Percentiles rank a stretch among this genome's conserved stretches.
phyloP scores from a whole-genome alignment of 768 basidiomycete species.

The Leucogyrophana mollusca region DNA sequence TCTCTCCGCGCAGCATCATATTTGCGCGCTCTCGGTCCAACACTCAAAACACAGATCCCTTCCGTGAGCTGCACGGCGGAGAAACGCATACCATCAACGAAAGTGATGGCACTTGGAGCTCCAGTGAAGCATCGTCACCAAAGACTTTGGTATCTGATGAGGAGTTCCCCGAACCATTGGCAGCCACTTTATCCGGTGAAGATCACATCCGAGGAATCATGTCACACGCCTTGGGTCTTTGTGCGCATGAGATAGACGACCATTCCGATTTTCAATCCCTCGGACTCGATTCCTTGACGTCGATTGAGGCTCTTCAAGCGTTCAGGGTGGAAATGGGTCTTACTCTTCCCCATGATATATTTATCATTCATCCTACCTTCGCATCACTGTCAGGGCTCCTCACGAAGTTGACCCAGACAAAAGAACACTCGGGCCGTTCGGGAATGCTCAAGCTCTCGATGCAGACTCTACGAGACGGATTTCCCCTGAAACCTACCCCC shows the following conservation, averaged over 20 bases:
- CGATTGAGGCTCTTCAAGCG: conserved; percentile 57
- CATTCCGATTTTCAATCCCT: conserved; percentile 46
- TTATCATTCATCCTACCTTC: conserved; percentile 40
- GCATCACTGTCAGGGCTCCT: conserved; percentile 15
- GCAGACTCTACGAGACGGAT: conserved; percentile 1
- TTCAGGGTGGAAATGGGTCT: conserved; percentile 41
- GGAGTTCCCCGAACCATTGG: conserved; percentile 16
- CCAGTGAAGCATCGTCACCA: conserved; percentile 31
- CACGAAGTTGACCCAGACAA: background rate
- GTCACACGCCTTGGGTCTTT: conserved; percentile 42
- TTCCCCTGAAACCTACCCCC: conserved; percentile 26
- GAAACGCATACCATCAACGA: conserved; percentile 5
- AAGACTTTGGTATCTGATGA: conserved; percentile 42
- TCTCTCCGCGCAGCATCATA: conserved; percentile 26
- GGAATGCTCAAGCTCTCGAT: too few species aligned
- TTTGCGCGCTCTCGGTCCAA: conserved; percentile 26
- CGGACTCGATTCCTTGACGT: conserved; percentile 64
- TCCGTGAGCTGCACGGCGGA: conserved; percentile 8
- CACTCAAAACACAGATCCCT: conserved; percentile 14
- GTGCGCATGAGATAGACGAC: conserved; percentile 37
- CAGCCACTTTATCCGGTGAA: background rate
- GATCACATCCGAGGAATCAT: conserved; percentile 38
- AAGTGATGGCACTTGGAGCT: conserved; percentile 5
- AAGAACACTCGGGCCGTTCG: background rate
- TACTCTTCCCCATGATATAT: conserved; percentile 44